A percentile compares a stretch with the other conserved stretches of the same genome.
Evolutionary conservation across 1,284 basidiomycete genomes (phyloP).

Genomic region (Caloboletus inedulis): DNA sequence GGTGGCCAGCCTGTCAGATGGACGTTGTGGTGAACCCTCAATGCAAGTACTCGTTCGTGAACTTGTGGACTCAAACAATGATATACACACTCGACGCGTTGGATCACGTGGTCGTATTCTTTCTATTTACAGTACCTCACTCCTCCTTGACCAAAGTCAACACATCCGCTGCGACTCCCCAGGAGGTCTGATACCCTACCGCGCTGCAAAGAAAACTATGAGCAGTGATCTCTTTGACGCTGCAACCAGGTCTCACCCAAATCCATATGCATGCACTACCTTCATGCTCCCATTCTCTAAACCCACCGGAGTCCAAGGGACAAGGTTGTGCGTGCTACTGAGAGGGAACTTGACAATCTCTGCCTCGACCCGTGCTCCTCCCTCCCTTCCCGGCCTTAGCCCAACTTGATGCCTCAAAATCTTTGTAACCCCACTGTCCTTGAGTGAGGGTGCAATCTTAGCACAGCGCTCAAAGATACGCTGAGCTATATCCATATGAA

Average conservation of each 20-base stretch:
- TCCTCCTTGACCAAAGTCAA: conserved; percentile 30
- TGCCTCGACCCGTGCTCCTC: conserved; percentile 57
- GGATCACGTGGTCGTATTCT: conserved; percentile 32
- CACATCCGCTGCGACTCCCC: conserved; percentile 50
- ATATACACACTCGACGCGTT: conserved; percentile 27
- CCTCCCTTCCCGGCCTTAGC: conserved; percentile 54
- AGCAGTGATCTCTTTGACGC: conserved; percentile 2
- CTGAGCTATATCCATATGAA: conserved; percentile 42
- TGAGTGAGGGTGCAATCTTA: conserved; percentile 38
- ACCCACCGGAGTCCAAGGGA: conserved; percentile 26
- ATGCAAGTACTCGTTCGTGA: background rate
- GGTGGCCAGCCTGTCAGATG: conserved; percentile 14
- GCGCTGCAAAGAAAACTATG: conserved; percentile 31
- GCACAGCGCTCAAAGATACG: conserved; percentile 46
- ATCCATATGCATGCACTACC: conserved; percentile 65
- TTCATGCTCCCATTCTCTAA: conserved; percentile 34
- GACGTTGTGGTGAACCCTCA: conserved; percentile 9
- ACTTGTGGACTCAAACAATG: conserved; percentile 25
- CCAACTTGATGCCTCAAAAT: conserved; percentile 62
- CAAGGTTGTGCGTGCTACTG: conserved; percentile 27
- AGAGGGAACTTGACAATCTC: conserved; percentile 44
- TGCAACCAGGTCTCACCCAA: conserved; percentile 41
- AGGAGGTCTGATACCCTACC: conserved; percentile 53
- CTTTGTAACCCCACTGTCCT: conserved; percentile 35
- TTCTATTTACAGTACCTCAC: background rate